Base-by-base conservation (phyloP, 108 stramenopile genomes). In the Cyclotella baltica region DNA sequence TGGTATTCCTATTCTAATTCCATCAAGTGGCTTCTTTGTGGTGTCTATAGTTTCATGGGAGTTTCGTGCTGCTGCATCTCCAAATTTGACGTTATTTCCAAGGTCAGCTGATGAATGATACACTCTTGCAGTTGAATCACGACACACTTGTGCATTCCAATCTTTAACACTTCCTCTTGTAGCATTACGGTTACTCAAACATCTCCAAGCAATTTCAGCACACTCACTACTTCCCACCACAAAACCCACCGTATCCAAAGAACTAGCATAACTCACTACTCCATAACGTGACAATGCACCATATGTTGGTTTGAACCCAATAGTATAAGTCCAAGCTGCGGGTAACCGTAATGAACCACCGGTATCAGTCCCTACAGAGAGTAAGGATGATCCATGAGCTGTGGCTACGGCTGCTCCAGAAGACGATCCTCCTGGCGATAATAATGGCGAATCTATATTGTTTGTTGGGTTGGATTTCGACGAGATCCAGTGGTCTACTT, bases 261-360 rank as follows among this genome's bases (percentile, higher is more conserved):
- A 97, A 15, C 91, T 93, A 3, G 97, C 98, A 78, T 98, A 99
- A 52, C 96, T 93, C 18, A 98, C 95, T 23, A 98, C 85, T 3
- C 99, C 99, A 70, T 97, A 88, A 4, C 99, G 85, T 2, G 97
- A 93, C 30, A 97, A 73, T 9, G 78, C 68, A 25, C 99, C 99
- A 66, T 98, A 98, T 27, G 95, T 80, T 22, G 99, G 99, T 87
- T 99, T 99, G 70, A 98, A 85, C 13, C 99, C 99, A 15, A 97
- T 92, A 11, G 97, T 83, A 9, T 90, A 92, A 75, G 96, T 97
- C 88, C 94, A 98, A 28, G 98, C 96, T 5, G 98, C 94, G 15
- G 99, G 99, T 34, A 96, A 83, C 1, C 99, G 96, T 8, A 99
- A 82, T 15, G 95, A 96, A 46, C 99, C 99, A 29, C 99, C 99